These are phyloP conservation scores for Nemophila menziesii DNA, from an alignment of 257 asterid species.

Conservation along the genomic window DNA sequence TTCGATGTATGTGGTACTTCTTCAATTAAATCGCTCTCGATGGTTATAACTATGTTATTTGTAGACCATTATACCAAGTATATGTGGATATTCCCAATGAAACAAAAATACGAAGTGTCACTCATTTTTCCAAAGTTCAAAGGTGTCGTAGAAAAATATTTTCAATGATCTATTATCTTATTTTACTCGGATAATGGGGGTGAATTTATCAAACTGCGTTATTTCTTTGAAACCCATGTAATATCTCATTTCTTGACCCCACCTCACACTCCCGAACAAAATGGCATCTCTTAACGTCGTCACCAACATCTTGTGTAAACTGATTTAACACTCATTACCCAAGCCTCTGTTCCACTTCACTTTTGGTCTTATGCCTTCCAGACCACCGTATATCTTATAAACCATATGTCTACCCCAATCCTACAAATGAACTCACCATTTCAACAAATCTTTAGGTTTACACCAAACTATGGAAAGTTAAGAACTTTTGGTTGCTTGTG, in stretches of 20 bases:
- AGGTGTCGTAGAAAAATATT: conserved; percentile 2
- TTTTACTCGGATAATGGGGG: conserved; percentile 2
- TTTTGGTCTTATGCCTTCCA: neutral
- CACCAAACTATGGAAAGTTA: neutral
- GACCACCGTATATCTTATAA: neutral
- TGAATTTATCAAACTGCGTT: neutral
- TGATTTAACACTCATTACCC: neutral
- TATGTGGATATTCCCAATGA: too few relatives aligned
- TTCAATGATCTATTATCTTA: neutral
- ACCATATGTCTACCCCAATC: neutral
- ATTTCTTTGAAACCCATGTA: neutral
- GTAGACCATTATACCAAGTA: too few relatives aligned
- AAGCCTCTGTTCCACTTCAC: neutral
- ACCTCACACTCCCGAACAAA: conserved; percentile 1
- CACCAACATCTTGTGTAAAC: conserved; percentile 1
- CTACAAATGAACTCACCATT: neutral
- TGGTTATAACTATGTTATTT: neutral
- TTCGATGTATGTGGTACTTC: neutral
- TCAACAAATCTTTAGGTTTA: neutral
- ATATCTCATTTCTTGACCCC: conserved; percentile 1
- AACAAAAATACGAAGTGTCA: too few relatives aligned
- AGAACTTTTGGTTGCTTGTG: neutral
- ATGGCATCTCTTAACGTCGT: conserved; percentile 2
- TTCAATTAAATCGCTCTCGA: neutral
- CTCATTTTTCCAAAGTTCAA: neutral